Evolutionary conservation across 164 flowering plant genomes (phyloP), one percentile per base, ranked within the genome.

Genomic region (Macadamia integrifolia): DNA sequence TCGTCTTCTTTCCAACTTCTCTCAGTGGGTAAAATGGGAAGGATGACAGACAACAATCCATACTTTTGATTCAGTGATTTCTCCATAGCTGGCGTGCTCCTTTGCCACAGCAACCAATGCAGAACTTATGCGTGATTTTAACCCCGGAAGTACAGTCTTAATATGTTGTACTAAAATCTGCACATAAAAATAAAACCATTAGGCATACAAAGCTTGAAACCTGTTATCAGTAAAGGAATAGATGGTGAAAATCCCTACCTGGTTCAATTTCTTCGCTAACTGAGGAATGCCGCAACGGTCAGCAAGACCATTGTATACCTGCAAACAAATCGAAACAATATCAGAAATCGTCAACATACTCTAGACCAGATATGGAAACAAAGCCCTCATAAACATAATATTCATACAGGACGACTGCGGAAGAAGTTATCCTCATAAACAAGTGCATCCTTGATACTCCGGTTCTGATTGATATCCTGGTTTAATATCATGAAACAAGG

Each of bases 41-140:
- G 3, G 40, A 46, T 9, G 3, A 3, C 1, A 66, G 3, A 60
- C 13, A 60, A 30, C 17, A n/a, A 64, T 50, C 59, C 81, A 71
- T 81, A 82, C 99, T 85, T 90, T 94, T 59, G 99, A 87, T 71
- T 94, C 99, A 35, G 93, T 83, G 69, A 88, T 88, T 80, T 92
- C 99, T 69, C 99, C 99, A 73, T 82, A 92, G 75, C 97, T 85
- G 58, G 96, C 95, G 78, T 92, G 93, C 86, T 94, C 99, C 83
- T 94, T 94, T 66, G 92, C 97, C 75, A 85, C 92, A 72, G 94
- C 72, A 77, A 88, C 88, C 65, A 94, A 78, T 48, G 78, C 77
- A 79, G 88, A 66, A 74, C 92, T 92, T 62, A 94, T 88, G 65
- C 87, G 90, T 66, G 97, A 79, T 73, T 90, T 94, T 73, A 94